These are phyloP conservation scores for Eucalyptus cloeziana DNA, from an alignment of 345 rosid genomes.

Conservation along the genomic window DNA sequence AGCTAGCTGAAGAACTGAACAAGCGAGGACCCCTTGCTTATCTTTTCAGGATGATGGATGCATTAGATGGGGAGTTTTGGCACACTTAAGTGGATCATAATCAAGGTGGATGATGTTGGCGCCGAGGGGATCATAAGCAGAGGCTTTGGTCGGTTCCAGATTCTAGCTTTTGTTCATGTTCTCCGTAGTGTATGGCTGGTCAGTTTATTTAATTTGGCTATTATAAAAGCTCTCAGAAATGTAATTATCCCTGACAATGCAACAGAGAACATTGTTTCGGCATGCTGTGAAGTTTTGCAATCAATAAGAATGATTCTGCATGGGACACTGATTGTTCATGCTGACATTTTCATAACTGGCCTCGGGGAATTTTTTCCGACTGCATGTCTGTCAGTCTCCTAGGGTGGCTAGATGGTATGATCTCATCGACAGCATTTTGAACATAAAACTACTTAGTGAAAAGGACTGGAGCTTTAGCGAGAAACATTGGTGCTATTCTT, in stretches of 20 bases:
- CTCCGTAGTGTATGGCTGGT: not conserved
- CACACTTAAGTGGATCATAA: not conserved
- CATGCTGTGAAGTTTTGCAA: not conserved
- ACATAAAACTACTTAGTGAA: not conserved
- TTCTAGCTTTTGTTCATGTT: not conserved
- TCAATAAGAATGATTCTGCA: not conserved
- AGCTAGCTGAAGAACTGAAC: not conserved
- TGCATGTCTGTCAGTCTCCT: not conserved
- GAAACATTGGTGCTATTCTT: not conserved
- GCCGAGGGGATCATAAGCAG: not conserved
- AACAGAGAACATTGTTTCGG: not conserved
- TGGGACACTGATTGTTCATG: not conserved
- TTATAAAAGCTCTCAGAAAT: not conserved
- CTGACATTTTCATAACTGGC: not conserved
- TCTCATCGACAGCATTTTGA: not conserved
- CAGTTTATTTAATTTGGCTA: not conserved
- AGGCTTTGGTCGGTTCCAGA: not conserved
- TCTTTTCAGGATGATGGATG: not conserved
- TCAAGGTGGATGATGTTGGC: not conserved
- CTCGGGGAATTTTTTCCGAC: not conserved
- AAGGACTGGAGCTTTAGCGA: not conserved
- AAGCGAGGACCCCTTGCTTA: not conserved
- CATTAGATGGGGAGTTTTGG: not conserved
- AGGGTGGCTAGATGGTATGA: not conserved
- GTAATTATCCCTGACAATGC: not conserved